Evolutionary conservation across 2,329 filamentous ascomycete genomes (phyloP).

Genomic region (Xylariomycetidae sp.): DNA sequence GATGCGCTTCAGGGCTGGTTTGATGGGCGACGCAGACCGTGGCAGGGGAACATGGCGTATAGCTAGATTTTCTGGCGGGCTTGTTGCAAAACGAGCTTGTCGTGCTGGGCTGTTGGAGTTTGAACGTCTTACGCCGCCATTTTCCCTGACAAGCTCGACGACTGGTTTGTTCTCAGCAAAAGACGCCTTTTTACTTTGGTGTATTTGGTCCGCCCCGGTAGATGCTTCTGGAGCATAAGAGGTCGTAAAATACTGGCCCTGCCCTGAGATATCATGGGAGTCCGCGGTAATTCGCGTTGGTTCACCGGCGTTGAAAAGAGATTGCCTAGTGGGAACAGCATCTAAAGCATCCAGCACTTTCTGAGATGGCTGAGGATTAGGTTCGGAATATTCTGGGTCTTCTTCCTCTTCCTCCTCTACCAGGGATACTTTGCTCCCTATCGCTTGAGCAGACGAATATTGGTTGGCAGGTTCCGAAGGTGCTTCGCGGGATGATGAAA

Average conservation of each 20-base stretch:
- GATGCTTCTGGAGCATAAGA: too few relatives aligned
- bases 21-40: conserved; percentile 69
- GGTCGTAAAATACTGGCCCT: too few relatives aligned
- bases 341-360: conserved; percentile 28
- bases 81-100: conserved; percentile 61
- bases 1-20: conserved; percentile 68
- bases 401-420: conserved; percentile 1
- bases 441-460: too few relatives aligned
- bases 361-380: conserved; percentile 1
- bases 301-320: too few relatives aligned
- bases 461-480: too few relatives aligned
- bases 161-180: conserved; percentile 20
- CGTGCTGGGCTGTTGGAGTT: conserved; percentile 60
- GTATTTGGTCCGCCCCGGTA: too few relatives aligned
- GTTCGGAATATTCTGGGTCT: conserved; percentile 2
- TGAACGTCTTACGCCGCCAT: conserved; percentile 26
- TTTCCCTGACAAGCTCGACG: conserved; percentile 14
- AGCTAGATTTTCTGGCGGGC: conserved; percentile 45
- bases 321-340: conserved; percentile 30
- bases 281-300: too few relatives aligned
- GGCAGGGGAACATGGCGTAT: conserved; percentile 65
- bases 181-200: conserved; percentile 5
- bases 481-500: too few relatives aligned
- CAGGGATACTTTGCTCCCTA: too few relatives aligned
- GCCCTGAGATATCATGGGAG: too few relatives aligned